Evolutionary conservation across 139 green algal species (phyloP).

Genomic region (Gonium pectorale): DNA sequence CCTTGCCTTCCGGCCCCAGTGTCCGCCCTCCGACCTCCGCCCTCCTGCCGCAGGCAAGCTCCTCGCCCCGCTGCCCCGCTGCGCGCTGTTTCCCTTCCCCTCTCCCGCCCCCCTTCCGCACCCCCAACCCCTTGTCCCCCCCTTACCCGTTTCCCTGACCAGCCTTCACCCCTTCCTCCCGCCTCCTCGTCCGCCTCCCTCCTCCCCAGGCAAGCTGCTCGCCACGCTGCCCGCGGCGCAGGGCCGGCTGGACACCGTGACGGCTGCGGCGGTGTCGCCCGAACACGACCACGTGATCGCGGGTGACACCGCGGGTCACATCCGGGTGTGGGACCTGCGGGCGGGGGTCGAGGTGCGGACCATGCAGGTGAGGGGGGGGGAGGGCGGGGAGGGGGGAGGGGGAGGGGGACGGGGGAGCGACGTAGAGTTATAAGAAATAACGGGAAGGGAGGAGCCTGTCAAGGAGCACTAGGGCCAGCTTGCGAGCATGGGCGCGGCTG

Average conservation of each 20-base stretch:
- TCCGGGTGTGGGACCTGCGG: constrained; percentile 75
- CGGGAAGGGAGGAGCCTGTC: too few relatives aligned
- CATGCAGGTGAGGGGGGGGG: constrained; percentile 14
- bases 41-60: too few relatives aligned
- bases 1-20: too few relatives aligned
- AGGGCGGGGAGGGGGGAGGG: background rate
- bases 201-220: constrained; percentile 57
- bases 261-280: constrained; percentile 36
- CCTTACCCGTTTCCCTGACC: background rate
- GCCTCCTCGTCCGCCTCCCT: background rate
- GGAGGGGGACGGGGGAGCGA: background rate
- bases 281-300: constrained; percentile 59
- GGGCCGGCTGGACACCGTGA: constrained; percentile 63
- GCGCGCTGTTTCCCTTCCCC: too few relatives aligned
- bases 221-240: constrained; percentile 64
- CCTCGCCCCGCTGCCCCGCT: too few relatives aligned
- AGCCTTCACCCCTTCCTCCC: background rate
- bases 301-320: constrained; percentile 76
- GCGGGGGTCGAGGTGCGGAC: constrained; percentile 51
- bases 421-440: background rate
- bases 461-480: too few relatives aligned
- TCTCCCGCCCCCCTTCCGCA: too few relatives aligned
- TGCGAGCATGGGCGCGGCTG: too few relatives aligned
- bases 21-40: too few relatives aligned
- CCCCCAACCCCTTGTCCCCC: too few relatives aligned